These are phyloP conservation scores for Mercurialis annua DNA, from an alignment of 345 rosid genomes.

Conservation along the genomic window DNA sequence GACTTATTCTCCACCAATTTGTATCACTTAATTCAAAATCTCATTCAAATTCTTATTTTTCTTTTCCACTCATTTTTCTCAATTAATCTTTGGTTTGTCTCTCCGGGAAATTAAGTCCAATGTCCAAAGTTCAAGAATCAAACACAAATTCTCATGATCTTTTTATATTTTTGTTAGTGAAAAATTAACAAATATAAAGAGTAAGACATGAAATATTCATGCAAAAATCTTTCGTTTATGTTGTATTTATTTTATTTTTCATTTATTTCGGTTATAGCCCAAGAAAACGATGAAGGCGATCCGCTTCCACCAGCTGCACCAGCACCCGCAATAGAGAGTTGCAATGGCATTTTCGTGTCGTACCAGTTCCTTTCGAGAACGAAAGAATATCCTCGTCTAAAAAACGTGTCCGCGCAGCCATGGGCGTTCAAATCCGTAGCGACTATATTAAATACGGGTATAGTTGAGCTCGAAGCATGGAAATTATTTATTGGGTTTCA, in stretches of 20 bases:
- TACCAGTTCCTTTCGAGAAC: conserved; percentile 56
- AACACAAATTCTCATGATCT: neutral
- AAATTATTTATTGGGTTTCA: conserved; percentile 68
- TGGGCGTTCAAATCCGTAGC: conserved; percentile 77
- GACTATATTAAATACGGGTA: conserved; percentile 52
- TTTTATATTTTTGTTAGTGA: neutral
- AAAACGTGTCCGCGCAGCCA: conserved; percentile 71
- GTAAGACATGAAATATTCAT: conserved; percentile 20
- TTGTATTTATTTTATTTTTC: conserved; percentile 5
- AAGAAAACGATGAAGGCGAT: conserved; percentile 7
- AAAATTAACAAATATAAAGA: no score
- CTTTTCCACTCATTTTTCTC: neutral
- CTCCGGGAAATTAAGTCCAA: neutral
- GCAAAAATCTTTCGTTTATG: conserved; percentile 11
- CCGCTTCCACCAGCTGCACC: conserved; percentile 29
- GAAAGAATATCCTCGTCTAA: conserved; percentile 56
- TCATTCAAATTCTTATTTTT: conserved; percentile 6
- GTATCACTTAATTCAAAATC: conserved; percentile 14
- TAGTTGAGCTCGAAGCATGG: conserved; percentile 70
- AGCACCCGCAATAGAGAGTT: conserved; percentile 48
- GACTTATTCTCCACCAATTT: conserved; percentile 29
- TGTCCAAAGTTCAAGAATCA: neutral
- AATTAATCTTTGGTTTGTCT: neutral
- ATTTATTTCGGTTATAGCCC: conserved; percentile 8
- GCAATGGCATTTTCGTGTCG: conserved; percentile 67